Percentiles rank a stretch among this genome's conserved stretches.
phyloP scores from a whole-genome alignment of 1,139 yeast genomes.

The Suhomyces guaymorum region DNA sequence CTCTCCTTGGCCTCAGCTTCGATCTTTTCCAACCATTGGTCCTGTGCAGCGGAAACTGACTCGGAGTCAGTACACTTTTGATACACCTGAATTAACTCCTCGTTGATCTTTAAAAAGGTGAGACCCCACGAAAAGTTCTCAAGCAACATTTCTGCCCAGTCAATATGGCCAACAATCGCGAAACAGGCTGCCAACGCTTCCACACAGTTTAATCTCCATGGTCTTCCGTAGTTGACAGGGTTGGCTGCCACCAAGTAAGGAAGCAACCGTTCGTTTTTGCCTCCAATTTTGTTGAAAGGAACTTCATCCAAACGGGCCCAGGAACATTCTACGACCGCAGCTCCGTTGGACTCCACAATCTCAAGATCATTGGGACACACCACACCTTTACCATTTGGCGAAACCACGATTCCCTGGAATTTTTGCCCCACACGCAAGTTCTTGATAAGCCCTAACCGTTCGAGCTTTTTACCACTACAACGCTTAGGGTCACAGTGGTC shows the following conservation, averaged over 20 bases:
- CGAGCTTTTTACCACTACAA: conserved; percentile 93
- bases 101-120: conserved; percentile 78
- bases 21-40: conserved; percentile 67
- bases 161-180: conserved; percentile 88
- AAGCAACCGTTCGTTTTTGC: conserved; percentile 78
- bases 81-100: conserved; percentile 73
- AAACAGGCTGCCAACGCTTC: conserved; percentile 98
- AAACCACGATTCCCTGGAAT: conserved; percentile 84
- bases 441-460: conserved; percentile 80
- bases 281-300: conserved; percentile 93
- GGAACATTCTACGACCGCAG: conserved; percentile 97
- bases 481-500: conserved; percentile 98
- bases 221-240: conserved; percentile 94
- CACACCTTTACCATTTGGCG: conserved; percentile 89
- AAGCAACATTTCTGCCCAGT: conserved; percentile 81
- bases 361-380: conserved; percentile 88
- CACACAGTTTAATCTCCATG: conserved; percentile 95
- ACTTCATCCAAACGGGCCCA: conserved; percentile 97
- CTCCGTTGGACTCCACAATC: conserved; percentile 78
- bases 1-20: conserved; percentile 71
- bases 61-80: conserved; percentile 79
- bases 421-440: conserved; percentile 86
- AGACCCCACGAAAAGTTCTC: conserved; percentile 92
- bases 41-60: conserved; percentile 72
- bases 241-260: conserved; percentile 96